These are phyloP conservation scores for Vanderwaltozyma yarrowii DNA, from an alignment of 805 yeast genomes.

Conservation along the genomic window DNA sequence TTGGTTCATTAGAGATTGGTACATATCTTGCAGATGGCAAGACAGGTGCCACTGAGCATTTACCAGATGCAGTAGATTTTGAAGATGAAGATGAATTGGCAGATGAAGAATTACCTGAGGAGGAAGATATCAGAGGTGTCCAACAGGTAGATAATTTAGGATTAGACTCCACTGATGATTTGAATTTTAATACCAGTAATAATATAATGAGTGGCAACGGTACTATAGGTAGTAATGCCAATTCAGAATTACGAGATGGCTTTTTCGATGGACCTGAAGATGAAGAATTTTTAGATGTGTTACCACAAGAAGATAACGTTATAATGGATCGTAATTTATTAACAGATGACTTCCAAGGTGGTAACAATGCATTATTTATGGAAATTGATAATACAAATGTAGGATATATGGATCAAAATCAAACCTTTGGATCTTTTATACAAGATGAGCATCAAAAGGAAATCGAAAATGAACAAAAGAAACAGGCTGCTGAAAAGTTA, in stretches of 20 bases:
- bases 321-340: constrained; percentile 3
- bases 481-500: constrained; percentile 10
- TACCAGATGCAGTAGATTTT: constrained; percentile 87
- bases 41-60: constrained; percentile 51
- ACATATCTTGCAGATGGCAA: constrained; percentile 16
- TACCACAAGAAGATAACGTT: constrained; percentile 3
- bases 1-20: constrained; percentile 29
- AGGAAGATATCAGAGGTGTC: constrained; percentile 23
- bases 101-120: constrained; percentile 50
- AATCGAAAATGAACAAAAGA: constrained; percentile 7
- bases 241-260: background rate
- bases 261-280: constrained; percentile 4
- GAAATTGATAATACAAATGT: constrained; percentile 16
- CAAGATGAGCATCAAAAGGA: constrained; percentile 11
- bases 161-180: background rate
- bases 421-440: constrained; percentile 12
- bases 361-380: constrained; percentile 26
- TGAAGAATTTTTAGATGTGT: constrained; percentile 4
- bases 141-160: constrained; percentile 7
- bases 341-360: constrained; percentile 13
- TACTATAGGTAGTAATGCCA: too few species aligned
- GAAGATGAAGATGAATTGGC: constrained; percentile 93
- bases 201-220: background rate
- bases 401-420: constrained; percentile 12
- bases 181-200: background rate